These are phyloP conservation scores for Zymoseptoria tritici DNA, from an alignment of 2,329 filamentous ascomycete species.

Conservation along the genomic window DNA sequence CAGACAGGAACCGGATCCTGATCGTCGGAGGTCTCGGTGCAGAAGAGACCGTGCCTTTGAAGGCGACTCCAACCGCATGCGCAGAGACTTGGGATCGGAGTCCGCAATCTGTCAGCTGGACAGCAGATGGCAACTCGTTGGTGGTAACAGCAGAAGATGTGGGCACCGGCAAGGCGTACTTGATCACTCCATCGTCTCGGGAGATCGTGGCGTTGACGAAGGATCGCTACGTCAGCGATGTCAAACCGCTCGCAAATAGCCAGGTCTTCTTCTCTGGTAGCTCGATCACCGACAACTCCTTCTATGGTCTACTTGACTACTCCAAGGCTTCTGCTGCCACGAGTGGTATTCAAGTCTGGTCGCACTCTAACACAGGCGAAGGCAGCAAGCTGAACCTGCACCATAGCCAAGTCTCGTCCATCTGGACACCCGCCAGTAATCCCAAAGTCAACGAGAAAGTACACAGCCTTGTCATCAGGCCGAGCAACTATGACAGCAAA, in stretches of 20 bases:
- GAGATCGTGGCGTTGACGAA: slow-evolving; percentile 37
- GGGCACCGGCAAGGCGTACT: slow-evolving; percentile 55
- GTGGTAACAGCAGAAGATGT: slow-evolving; percentile 68
- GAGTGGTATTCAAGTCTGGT: slow-evolving; percentile 23
- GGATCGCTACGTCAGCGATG: slow-evolving; percentile 48
- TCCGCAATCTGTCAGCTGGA: slow-evolving; percentile 45
- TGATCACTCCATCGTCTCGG: slow-evolving; percentile 30
- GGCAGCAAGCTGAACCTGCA: slow-evolving; percentile 60
- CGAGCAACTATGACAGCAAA: slow-evolving; percentile 21
- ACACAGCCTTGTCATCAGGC: slow-evolving; percentile 46
- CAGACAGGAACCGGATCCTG: slow-evolving; percentile 65
- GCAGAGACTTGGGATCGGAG: slow-evolving; percentile 45
- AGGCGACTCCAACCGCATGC: slow-evolving; percentile 4
- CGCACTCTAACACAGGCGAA: slow-evolving; percentile 52
- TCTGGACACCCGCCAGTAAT: slow-evolving; percentile 61
- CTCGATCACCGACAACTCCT: slow-evolving; percentile 65
- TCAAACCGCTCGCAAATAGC: slow-evolving; percentile 45
- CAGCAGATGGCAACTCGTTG: slow-evolving; percentile 50
- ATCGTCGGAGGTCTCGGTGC: slow-evolving; percentile 47
- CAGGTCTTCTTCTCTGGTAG: slow-evolving; percentile 58
- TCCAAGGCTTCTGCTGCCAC: slow-evolving; percentile 34
- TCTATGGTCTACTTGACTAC: slow-evolving; percentile 56
- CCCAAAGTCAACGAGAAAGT: slow-evolving; percentile 46
- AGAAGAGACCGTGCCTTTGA: background rate
- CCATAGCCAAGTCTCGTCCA: slow-evolving; percentile 55